These are phyloP conservation scores for Neurospora pannonica DNA, from an alignment of 495 filamentous ascomycete genomes.

Conservation along the genomic window DNA sequence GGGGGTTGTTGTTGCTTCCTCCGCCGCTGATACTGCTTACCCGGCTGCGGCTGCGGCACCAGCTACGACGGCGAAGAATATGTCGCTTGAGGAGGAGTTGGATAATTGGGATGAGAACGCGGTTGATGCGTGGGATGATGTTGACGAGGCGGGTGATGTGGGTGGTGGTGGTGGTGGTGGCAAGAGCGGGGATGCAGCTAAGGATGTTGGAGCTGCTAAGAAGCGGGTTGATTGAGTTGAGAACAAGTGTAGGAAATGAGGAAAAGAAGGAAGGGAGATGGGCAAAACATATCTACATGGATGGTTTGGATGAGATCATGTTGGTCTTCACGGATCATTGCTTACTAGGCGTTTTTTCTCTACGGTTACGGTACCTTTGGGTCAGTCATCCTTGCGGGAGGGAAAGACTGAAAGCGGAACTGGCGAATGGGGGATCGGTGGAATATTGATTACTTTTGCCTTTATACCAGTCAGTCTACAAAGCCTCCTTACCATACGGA, in stretches of 20 bases:
- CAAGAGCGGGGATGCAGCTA: constrained; percentile 8
- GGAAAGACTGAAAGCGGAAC: not conserved
- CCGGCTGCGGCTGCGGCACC: constrained; percentile 15
- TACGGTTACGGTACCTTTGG: not conserved
- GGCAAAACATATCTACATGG: constrained; percentile 2
- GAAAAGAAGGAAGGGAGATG: not conserved
- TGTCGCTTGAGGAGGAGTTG: constrained; percentile 59
- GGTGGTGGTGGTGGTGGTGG: constrained; percentile 9
- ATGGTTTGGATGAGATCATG: constrained; percentile 2
- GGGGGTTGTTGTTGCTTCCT: constrained; percentile 24
- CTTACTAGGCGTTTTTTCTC: not conserved
- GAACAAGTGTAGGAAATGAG: not conserved
- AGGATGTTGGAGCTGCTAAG: constrained; percentile 19
- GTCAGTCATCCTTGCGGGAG: not conserved
- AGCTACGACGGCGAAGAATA: constrained; percentile 10
- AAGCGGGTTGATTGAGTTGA: constrained; percentile 29
- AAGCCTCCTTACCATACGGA: not conserved
- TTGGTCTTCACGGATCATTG: not conserved
- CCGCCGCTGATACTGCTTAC: not conserved
- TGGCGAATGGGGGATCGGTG: not conserved
- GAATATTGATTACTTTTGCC: not conserved
- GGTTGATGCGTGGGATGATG: constrained; percentile 64
- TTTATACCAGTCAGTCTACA: not conserved
- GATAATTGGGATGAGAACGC: constrained; percentile 81
- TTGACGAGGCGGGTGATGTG: constrained; percentile 37